Conservation (phyloP, 2,329 filamentous ascomycete species). For the Lachnellula subtilissima region DNA sequence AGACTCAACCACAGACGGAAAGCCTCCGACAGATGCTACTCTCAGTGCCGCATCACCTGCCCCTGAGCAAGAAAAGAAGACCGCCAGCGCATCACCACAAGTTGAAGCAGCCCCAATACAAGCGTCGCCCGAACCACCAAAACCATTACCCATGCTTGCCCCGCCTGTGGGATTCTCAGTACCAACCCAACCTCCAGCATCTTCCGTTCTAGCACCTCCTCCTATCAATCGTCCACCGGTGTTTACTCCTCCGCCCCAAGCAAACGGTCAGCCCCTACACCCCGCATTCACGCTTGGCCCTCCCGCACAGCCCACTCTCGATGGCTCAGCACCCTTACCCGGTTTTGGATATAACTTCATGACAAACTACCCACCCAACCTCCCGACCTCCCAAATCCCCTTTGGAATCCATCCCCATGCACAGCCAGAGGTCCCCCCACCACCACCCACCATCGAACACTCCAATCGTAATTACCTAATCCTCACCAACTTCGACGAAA, state of each 20-base stretch:
- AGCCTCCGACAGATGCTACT: background rate
- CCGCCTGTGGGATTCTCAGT: conserved; percentile 4
- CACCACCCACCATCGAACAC: conserved; percentile 38
- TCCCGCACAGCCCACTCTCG: conserved; percentile 20
- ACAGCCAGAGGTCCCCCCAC: conserved; percentile 13
- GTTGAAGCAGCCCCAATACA: background rate
- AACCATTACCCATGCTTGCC: conserved; percentile 6
- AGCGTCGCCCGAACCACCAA: conserved; percentile 7
- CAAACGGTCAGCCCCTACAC: conserved; percentile 8
- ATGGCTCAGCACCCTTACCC: conserved; percentile 28
- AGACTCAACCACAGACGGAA: background rate
- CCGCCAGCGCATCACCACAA: background rate
- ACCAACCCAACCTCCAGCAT: conserved; percentile 13
- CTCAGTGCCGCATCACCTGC: background rate
- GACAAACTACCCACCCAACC: conserved; percentile 3
- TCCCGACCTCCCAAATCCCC: conserved; percentile 11
- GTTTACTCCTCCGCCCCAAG: conserved; percentile 16
- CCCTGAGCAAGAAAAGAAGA: background rate
- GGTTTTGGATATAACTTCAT: conserved; percentile 30
- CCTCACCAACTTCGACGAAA: conserved; percentile 51
- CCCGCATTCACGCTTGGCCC: conserved; percentile 8
- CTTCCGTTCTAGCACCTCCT: conserved; percentile 23
- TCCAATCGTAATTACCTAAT: conserved; percentile 54
- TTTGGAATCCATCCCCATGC: conserved; percentile 19
- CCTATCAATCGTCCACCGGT: conserved; percentile 13